phyloP scores from a whole-genome alignment of 2,329 filamentous ascomycete species.

The Metarhizium sp. region DNA sequence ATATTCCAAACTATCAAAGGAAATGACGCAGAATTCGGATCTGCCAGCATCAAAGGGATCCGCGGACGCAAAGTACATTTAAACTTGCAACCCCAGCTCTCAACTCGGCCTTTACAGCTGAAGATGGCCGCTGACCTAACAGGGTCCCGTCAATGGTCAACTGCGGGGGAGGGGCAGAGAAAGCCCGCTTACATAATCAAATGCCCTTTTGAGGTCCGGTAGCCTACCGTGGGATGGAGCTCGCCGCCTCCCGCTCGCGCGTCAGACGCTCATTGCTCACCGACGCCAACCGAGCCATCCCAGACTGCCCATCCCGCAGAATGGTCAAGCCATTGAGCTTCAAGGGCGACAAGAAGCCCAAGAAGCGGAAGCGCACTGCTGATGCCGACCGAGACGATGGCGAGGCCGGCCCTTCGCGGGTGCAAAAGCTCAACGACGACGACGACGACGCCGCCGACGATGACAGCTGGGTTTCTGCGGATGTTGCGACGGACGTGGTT shows the following conservation, averaged over 20 bases:
- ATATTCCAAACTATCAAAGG: background rate
- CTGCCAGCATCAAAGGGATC: background rate
- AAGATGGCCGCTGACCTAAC: too few species aligned
- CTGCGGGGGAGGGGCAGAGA: background rate
- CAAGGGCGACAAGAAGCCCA: constrained; percentile 94
- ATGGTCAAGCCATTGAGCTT: constrained; percentile 91
- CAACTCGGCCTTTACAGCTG: too few species aligned
- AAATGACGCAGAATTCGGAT: background rate
- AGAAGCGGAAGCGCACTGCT: constrained; percentile 74
- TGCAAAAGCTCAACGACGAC: constrained; percentile 13
- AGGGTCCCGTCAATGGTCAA: too few species aligned
- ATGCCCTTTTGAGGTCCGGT: background rate
- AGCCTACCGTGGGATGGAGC: constrained; percentile 12
- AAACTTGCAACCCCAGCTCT: background rate
- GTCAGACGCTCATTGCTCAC: background rate
- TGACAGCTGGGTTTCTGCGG: constrained; percentile 87
- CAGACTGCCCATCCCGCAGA: constrained; percentile 6
- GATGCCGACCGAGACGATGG: constrained; percentile 36
- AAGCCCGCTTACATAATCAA: constrained; percentile 15
- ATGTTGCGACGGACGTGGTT: constrained; percentile 60
- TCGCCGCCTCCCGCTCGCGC: constrained; percentile 20
- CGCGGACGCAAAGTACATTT: background rate
- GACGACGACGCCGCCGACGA: constrained; percentile 44
- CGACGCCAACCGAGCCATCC: background rate
- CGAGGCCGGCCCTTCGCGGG: constrained; percentile 24